These are phyloP conservation scores for Tolypocladium inflatum DNA, from an alignment of 2,329 filamentous ascomycete genomes.

Conservation along the genomic window DNA sequence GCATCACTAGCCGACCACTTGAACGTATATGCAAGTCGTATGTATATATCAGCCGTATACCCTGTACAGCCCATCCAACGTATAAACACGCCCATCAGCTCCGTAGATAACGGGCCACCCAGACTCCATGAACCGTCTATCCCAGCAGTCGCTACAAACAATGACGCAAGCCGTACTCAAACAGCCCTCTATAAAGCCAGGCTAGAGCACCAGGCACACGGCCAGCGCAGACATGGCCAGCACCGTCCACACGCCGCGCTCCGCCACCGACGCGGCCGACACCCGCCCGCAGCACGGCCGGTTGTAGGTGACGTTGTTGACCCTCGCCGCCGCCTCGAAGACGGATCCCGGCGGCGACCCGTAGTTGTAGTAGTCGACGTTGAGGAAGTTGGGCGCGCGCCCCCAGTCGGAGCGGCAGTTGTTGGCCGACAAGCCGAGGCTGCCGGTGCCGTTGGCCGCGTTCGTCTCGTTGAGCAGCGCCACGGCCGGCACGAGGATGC, in stretches of 20 bases:
- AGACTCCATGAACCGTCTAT: neutral
- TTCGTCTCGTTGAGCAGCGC: constrained; percentile 65
- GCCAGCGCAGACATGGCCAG: neutral
- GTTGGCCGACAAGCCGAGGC: constrained; percentile 53
- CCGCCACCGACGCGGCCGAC: constrained; percentile 11
- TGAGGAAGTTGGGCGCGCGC: constrained; percentile 64
- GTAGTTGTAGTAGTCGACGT: constrained; percentile 79
- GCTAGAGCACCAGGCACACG: neutral
- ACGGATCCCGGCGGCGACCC: constrained; percentile 60
- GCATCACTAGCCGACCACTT: too few relatives aligned
- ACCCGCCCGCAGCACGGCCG: constrained; percentile 43
- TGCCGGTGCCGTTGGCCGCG: constrained; percentile 52
- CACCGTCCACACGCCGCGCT: neutral
- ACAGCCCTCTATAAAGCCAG: neutral
- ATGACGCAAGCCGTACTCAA: neutral
- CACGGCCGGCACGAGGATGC: constrained; percentile 63
- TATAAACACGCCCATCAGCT: neutral
- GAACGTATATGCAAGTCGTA: neutral
- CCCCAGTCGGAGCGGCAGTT: constrained; percentile 55
- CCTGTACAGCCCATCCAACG: neutral
- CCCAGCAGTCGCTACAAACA: neutral
- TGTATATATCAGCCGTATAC: neutral
- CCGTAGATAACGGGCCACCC: neutral
- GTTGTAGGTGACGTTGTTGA: constrained; percentile 65
- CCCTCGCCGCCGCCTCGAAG: constrained; percentile 60